Conservation (phyloP, 495 filamentous ascomycete genomes). For the Penicillium bovifimosum region DNA sequence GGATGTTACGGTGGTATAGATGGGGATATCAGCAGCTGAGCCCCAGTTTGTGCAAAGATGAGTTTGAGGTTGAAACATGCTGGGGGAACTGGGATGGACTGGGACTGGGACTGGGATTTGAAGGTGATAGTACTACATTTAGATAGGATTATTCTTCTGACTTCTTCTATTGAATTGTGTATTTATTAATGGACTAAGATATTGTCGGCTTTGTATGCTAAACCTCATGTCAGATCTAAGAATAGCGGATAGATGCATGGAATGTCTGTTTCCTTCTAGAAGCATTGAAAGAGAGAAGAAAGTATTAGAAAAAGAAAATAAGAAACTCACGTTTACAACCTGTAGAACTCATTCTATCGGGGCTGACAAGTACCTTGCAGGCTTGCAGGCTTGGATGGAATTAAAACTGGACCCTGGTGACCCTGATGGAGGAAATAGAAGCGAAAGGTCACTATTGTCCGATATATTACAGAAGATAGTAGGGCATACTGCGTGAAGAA, state of each 20-base stretch:
- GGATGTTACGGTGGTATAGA: conserved; percentile 1
- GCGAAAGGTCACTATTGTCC: too few relatives aligned
- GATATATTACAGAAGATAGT: too few relatives aligned
- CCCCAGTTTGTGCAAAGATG: not conserved
- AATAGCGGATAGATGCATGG: conserved; percentile 4
- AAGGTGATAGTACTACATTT: not conserved
- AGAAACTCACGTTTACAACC: conserved; percentile 23
- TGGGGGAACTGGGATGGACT: too few relatives aligned
- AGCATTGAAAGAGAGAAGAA: not conserved
- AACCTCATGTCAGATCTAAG: conserved; percentile 5
- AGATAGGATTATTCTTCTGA: not conserved
- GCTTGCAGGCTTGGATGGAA: not conserved
- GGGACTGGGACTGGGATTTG: too few relatives aligned
- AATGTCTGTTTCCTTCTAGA: not conserved
- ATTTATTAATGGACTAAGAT: not conserved
- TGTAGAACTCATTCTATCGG: conserved; percentile 6
- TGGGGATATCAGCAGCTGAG: not conserved
- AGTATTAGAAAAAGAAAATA: conserved; percentile 12
- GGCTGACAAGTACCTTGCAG: conserved; percentile 1
- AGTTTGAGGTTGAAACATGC: conserved; percentile 15
- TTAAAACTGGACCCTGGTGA: not conserved
- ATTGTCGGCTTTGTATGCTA: not conserved
- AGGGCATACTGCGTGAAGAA: too few relatives aligned
- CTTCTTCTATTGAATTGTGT: not conserved
- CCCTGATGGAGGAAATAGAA: too few relatives aligned